Evolutionary conservation across 2,329 filamentous ascomycete genomes (phyloP).

Genomic region (Metarhizium anisopliae): DNA sequence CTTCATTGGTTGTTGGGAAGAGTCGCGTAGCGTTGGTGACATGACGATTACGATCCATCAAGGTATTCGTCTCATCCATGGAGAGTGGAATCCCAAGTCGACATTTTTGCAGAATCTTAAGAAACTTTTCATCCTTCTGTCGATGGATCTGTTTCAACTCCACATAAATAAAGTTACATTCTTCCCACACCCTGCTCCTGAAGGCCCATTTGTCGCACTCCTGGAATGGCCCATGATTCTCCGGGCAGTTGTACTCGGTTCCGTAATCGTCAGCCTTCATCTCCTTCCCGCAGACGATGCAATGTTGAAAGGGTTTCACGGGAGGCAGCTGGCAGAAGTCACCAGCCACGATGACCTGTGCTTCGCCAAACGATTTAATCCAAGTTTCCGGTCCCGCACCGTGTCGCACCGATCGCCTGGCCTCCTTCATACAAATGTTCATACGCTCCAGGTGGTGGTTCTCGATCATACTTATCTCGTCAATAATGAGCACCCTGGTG

Average conservation of each 20-base stretch:
- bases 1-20: conserved; percentile 8
- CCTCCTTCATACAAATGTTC: conserved; percentile 22
- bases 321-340: conserved; percentile 55
- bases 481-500: conserved; percentile 42
- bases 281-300: conserved; percentile 10
- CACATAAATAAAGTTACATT: conserved; percentile 43
- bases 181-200: conserved; percentile 42
- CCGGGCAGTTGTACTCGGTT: neutral
- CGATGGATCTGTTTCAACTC: conserved; percentile 47
- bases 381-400: no score
- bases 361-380: no score
- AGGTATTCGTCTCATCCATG: conserved; percentile 25
- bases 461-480: conserved; percentile 60
- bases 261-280: conserved; percentile 10
- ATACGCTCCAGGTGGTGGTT: conserved; percentile 26
- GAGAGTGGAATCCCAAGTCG: conserved; percentile 35
- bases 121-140: conserved; percentile 37
- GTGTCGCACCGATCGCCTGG: neutral
- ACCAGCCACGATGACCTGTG: conserved; percentile 17
- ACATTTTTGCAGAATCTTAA: conserved; percentile 45
- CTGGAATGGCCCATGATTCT: neutral
- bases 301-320: conserved; percentile 40
- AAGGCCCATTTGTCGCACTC: conserved; percentile 54
- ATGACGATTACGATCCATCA: conserved; percentile 35
- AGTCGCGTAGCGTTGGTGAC: conserved; percentile 17